Evolutionary conservation across 176 grass and related monocot species (phyloP).

Genomic region (Hordeum vulgare): DNA sequence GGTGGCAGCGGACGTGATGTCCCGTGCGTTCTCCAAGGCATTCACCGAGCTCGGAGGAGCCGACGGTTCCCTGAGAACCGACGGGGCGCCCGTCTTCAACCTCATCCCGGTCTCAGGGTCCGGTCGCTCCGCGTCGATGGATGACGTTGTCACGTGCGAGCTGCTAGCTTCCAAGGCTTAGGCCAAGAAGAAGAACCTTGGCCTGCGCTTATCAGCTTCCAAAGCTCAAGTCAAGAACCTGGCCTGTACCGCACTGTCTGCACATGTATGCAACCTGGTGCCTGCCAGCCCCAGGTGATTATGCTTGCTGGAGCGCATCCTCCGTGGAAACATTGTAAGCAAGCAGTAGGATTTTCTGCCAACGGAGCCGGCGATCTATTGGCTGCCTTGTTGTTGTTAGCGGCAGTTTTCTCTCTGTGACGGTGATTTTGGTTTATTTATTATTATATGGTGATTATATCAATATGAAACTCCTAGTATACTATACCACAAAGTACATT

Average conservation of each 20-base stretch:
- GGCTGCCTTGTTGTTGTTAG: background rate
- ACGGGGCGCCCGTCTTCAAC: conserved; percentile 34
- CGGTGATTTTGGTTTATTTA: background rate
- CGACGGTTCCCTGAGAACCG: background rate
- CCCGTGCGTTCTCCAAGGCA: conserved; percentile 26
- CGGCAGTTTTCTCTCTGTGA: no score
- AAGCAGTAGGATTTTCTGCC: background rate
- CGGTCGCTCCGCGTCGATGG: conserved; percentile 36
- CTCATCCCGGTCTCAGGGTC: conserved; percentile 68
- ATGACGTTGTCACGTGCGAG: conserved; percentile 68
- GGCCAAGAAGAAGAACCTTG: background rate
- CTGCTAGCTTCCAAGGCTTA: conserved; percentile 68
- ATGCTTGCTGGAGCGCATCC: background rate
- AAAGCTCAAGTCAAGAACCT: background rate
- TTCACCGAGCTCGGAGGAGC: conserved; percentile 39
- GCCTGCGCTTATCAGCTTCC: background rate
- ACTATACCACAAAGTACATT: background rate
- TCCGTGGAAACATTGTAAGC: background rate
- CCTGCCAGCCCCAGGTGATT: background rate
- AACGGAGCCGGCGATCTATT: background rate
- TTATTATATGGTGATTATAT: background rate
- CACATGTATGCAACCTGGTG: background rate
- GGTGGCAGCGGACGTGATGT: background rate
- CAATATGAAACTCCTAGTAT: background rate
- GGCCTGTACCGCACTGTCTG: background rate